phyloP scores from a whole-genome alignment of 2,329 filamentous ascomycete species.

The Mycosphaerella sp. region DNA sequence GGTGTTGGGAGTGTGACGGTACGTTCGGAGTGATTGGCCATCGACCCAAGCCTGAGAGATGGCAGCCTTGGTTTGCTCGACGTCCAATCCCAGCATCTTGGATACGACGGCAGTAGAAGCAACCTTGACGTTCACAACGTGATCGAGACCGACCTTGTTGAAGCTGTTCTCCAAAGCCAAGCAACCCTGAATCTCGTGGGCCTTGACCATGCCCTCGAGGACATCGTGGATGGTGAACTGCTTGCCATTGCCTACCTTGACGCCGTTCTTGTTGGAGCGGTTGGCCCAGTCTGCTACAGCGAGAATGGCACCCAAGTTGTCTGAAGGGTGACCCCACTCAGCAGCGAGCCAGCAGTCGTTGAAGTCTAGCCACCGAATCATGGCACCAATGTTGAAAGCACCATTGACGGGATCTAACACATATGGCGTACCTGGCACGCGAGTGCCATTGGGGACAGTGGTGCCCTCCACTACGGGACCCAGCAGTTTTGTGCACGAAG shows the following conservation, averaged over 20 bases:
- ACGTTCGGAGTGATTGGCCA: slow-evolving; percentile 90
- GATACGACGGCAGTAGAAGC: slow-evolving; percentile 90
- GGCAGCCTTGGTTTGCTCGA: slow-evolving; percentile 88
- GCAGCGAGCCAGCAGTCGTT: slow-evolving; percentile 99
- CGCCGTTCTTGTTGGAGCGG: slow-evolving; percentile 82
- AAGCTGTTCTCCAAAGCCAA: slow-evolving; percentile 95
- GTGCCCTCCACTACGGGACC: slow-evolving; percentile 89
- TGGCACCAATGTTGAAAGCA: slow-evolving; percentile 97
- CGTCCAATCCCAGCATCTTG: slow-evolving; percentile 84
- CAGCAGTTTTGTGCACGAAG: slow-evolving; percentile 90
- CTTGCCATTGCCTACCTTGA: slow-evolving; percentile 64
- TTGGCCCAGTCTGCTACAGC: slow-evolving; percentile 97
- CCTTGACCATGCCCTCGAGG: slow-evolving; percentile 91
- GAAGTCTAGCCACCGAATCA: slow-evolving; percentile 99
- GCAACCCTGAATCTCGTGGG: slow-evolving; percentile 97
- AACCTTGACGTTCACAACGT: slow-evolving; percentile 97
- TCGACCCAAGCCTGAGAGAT: slow-evolving; percentile 98
- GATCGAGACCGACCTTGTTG: slow-evolving; percentile 97
- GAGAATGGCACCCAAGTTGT: slow-evolving; percentile 95
- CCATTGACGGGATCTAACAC: slow-evolving; percentile 92
- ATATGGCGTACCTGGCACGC: slow-evolving; percentile 85
- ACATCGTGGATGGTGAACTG: slow-evolving; percentile 84
- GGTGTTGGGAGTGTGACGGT: slow-evolving; percentile 96
- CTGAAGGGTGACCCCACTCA: slow-evolving; percentile 97
- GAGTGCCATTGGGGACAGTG: slow-evolving; percentile 82